Evolutionary conservation across 169 alveolate genomes (phyloP), one percentile per base, ranked within the genome.

Genomic region (Plasmodium sp.): DNA sequence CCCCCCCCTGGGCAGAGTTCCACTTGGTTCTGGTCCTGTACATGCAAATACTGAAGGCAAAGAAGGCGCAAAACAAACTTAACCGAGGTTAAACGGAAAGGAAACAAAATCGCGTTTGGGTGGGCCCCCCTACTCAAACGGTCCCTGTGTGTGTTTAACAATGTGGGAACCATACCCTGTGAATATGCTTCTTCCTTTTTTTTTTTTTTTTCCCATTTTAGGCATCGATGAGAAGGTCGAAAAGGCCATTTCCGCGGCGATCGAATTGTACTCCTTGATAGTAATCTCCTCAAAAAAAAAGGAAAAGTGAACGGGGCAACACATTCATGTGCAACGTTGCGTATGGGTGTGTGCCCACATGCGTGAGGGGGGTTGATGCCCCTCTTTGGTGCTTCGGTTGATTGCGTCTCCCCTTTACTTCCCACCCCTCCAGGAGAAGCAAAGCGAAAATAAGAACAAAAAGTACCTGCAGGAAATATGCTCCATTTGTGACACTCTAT

Each of bases 211-310:
- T 58, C 39, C 82, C 5, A 18, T 56, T 62, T 12, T 16, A 88
- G 94, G 34, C 33, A 80, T 88, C 54, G 62, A 81, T 18, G 83
- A 88, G 43, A 79, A 74, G 51, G 74, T 88, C 18, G 90, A 80
- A n/a, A 41, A 80, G 22, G 73, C 72, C 51, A 80, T 88, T 39
- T 18, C 39, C 22, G 75, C 88, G 33, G 71, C 94, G 54, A 34
- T 80, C 2, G 67, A 88, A 18, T 62, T 88, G 34, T 88, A 88
- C 51, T 56, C 90, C 43, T 39, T 80, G 51, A 58, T 79, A 33
- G 94, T 79, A 88, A 80, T 18, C 39, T 22, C 45, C 22, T 4
- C 27, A 41, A 86, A 58, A 33, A 48, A 80, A 79, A 39, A 33
- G 43, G 75, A 41, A 45, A 74, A 74, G 58, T 62, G 45, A 36